These are phyloP conservation scores for Jasminum sambac DNA, from an alignment of 257 asterid genomes.

Conservation along the genomic window DNA sequence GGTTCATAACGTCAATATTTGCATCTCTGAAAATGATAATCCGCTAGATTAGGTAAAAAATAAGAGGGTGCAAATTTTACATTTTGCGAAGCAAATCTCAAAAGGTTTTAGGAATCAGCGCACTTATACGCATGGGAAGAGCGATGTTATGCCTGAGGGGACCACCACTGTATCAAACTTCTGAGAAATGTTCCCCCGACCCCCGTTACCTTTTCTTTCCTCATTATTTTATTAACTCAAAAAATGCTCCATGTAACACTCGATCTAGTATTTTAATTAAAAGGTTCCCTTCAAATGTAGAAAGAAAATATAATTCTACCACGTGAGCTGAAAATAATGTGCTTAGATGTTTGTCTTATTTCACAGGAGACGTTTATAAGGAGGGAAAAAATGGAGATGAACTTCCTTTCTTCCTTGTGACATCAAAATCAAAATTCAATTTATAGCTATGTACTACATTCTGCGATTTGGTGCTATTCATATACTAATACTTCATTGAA, in stretches of 20 bases:
- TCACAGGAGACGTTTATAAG: not conserved
- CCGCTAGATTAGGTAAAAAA: no score
- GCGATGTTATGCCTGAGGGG: no score
- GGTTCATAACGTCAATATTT: no score
- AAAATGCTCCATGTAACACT: not conserved
- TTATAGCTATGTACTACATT: not conserved
- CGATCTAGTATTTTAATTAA: not conserved
- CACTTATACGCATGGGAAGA: no score
- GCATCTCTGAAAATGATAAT: no score
- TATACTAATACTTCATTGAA: not conserved
- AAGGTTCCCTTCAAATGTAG: not conserved
- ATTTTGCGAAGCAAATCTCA: no score
- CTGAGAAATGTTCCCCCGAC: no score
- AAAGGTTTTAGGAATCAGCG: no score
- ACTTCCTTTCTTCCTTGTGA: not conserved
- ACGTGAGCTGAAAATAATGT: not conserved
- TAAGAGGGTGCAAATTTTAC: no score
- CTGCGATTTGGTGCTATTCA: not conserved
- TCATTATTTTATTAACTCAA: no score
- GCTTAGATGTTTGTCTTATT: not conserved
- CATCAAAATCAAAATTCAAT: not conserved
- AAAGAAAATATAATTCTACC: not conserved
- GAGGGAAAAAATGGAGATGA: not conserved
- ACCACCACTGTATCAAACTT: no score
- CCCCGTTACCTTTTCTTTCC: no score